Evolutionary conservation across 345 rosid species (phyloP).

Genomic region (Populus deltoides): DNA sequence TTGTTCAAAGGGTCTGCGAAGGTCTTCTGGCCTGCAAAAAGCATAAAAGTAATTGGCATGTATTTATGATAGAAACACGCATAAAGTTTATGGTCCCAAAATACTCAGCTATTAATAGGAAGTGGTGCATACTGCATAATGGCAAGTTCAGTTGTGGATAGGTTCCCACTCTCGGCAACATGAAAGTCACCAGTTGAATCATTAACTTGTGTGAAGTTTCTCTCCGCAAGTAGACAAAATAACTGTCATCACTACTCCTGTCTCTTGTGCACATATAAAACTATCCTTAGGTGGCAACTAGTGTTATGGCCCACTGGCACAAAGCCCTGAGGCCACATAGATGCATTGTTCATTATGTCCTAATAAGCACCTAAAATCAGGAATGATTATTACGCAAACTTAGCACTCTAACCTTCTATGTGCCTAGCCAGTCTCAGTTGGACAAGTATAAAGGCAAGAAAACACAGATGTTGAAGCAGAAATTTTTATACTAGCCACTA

Average conservation of each 20-base stretch:
- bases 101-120: not conserved
- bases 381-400: not conserved
- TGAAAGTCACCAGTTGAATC: not conserved
- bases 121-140: not conserved
- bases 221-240: not conserved
- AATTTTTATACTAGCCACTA: not conserved
- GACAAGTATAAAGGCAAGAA: not conserved
- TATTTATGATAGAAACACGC: not conserved
- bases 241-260: not conserved
- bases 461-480: not conserved
- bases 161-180: not conserved
- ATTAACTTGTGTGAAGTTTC: not conserved
- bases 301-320: not conserved
- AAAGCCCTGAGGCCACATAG: not conserved
- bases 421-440: not conserved
- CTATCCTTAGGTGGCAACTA: not conserved
- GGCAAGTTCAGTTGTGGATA: not conserved
- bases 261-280: not conserved
- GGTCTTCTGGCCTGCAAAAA: constrained; percentile 73
- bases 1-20: constrained; percentile 72
- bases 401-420: not conserved
- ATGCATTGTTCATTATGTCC: not conserved
- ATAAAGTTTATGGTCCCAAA: not conserved
- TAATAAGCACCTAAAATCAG: not conserved
- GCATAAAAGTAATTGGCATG: not conserved